These are phyloP conservation scores for Boletus tomentosulus DNA, from an alignment of 768 basidiomycete genomes.

Conservation along the genomic window DNA sequence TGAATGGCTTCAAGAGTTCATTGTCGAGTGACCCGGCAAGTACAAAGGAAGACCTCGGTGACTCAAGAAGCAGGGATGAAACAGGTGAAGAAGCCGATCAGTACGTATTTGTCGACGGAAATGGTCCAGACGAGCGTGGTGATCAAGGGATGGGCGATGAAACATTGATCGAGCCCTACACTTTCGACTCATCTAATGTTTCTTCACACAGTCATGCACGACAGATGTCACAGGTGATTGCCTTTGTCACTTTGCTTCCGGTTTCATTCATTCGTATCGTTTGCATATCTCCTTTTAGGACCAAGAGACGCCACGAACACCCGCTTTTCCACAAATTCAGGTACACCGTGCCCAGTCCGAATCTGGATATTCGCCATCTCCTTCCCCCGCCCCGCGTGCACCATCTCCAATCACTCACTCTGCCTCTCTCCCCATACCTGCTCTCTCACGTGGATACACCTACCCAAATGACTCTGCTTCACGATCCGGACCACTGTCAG, in stretches of 20 bases:
- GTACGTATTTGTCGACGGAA: constrained; percentile 25
- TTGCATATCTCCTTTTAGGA: constrained; percentile 4
- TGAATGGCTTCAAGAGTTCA: constrained; percentile 19
- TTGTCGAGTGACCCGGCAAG: constrained; percentile 13
- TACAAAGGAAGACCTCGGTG: neutral
- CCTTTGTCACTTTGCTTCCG: neutral
- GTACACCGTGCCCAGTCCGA: constrained; percentile 22
- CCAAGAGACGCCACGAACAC: constrained; percentile 16
- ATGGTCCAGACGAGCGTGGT: constrained; percentile 3
- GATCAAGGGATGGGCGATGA: constrained; percentile 15
- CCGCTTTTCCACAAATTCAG: constrained; percentile 23
- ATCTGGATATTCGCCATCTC: constrained; percentile 4
- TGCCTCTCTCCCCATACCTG: constrained; percentile 16
- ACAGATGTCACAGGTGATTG: constrained; percentile 14
- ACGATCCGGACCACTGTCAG: constrained; percentile 3
- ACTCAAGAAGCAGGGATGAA: neutral
- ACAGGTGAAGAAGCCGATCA: constrained; percentile 17
- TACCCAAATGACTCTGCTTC: constrained; percentile 5
- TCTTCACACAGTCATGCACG: constrained; percentile 18
- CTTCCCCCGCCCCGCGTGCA: constrained; percentile 6
- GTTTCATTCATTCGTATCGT: neutral
- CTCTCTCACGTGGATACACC: constrained; percentile 7
- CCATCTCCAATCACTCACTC: constrained; percentile 27
- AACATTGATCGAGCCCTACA: constrained; percentile 19
- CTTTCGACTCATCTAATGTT: constrained; percentile 19